Base-by-base conservation (phyloP, 164 flowering plant genomes). In the Berberis thunbergii region DNA sequence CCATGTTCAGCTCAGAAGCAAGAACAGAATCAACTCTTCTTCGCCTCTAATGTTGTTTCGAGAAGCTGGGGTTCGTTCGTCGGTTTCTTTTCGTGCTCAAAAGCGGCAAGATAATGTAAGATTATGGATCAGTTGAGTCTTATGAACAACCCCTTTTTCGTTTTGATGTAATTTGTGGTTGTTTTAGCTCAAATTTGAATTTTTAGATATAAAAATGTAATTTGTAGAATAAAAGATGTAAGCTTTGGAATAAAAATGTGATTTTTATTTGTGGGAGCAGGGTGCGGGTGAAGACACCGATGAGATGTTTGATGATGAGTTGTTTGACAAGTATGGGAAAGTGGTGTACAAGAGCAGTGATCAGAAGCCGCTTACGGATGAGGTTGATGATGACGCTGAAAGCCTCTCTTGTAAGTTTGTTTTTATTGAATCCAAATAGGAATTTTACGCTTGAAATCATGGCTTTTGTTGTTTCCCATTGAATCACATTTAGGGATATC, bases 361-460 rank as follows among this genome's bases (percentile, higher is more conserved):
- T 75, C 80, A 77, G 62, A 94, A 84, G 70, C 62, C 90, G 68
- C 80, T 81, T 11, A 77, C 56, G 62, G 86, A 79, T 2, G 97
- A 91, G 75, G 81, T 83, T 68, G 95, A 86, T 74, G 97, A 89
- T 78, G 99, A 94, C 79, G 91, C 96, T 2, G 91, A 94, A 82
- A 78, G 93, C 80, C 72, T 94, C 71, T 75, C 97, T 57, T 89
- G 99, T 94, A 81, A 81, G 94, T 55, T 67, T 48, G 54, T 64
- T 11, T 60, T 2, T 26, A 12, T 45, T 9, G 6, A 44, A 12
- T 39, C 41, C 7, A 48, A 48, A 1, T 48, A 48, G 10, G 2
- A 1, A 4, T 12, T 50, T 3, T 26, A 26, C 26, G 26, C 26
- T 26, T 26, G 26, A 26, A 26, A 26, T 26, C 26, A 26, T 26